Evolutionary conservation across 75 land plant species (phyloP).

Genomic region (Adiantum capillusveneris): DNA sequence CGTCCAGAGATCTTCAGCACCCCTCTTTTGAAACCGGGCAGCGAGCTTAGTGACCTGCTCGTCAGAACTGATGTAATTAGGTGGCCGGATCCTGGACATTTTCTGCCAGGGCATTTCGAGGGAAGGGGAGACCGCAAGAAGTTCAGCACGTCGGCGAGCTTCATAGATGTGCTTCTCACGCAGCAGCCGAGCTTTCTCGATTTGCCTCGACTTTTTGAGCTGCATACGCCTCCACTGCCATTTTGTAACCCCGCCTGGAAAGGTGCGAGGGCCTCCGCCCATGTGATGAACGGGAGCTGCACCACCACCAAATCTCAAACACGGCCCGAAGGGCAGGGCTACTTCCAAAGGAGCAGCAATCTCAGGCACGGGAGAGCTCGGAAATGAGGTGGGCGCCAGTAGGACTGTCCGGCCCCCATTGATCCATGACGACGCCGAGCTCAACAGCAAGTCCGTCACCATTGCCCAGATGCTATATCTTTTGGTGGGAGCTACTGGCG

Average conservation of each 20-base stretch:
- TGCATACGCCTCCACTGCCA: slow-evolving; percentile 99
- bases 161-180: slow-evolving; percentile 85
- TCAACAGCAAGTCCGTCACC: too few species aligned
- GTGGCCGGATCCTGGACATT: slow-evolving; percentile 26
- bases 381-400: too few species aligned
- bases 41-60: slow-evolving; percentile 69
- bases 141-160: slow-evolving; percentile 74
- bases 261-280: slow-evolving; percentile 96
- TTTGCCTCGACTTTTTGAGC: slow-evolving; percentile 75
- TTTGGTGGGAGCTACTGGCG: too few species aligned
- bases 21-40: slow-evolving; percentile 59
- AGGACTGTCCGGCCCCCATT: too few species aligned
- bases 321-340: too few species aligned
- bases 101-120: slow-evolving; percentile 86
- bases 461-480: too few species aligned
- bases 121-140: slow-evolving; percentile 48
- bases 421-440: too few species aligned
- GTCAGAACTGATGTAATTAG: slow-evolving; percentile 50
- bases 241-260: slow-evolving; percentile 85
- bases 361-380: too few species aligned
- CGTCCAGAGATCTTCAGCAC: slow-evolving; percentile 76
- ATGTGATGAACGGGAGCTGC: slow-evolving; percentile 19
- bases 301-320: too few species aligned
- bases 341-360: too few species aligned
- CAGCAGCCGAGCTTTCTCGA: slow-evolving; percentile 68